Base-by-base conservation (phyloP, 352 stramenopile species). In the Globisporangium cederbergense region DNA sequence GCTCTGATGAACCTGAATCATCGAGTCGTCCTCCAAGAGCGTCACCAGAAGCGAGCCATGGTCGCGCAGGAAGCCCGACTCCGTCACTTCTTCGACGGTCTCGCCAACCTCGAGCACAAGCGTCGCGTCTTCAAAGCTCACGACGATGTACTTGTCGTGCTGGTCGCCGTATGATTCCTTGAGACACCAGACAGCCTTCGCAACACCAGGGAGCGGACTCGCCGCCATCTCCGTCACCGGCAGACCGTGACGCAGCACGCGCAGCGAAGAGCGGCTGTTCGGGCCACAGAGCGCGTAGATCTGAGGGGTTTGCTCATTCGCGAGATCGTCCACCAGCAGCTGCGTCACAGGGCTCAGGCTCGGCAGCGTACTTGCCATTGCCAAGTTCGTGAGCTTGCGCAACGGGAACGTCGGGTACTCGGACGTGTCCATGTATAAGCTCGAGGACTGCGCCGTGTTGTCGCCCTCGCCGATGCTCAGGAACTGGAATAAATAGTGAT, bases 91-190 rank as follows among this genome's bases (percentile, higher is more conserved):
- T 76, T 99, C 97, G 0, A 99, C 97, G 2, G 89, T 98, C 40
- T 99, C 97, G 16, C 97, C 97, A 46, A 99, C 95, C 60, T 92
- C 88, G 9, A 99, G 79, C 14, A 99, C 97, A 30, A 99, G 86
- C 18, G 97, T 99, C 45, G 97, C 97, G 70, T 99, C 98, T 66
- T 97, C 95, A 79, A 99, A 99, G 53, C 92, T 99, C n/a, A 99
- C 97, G 14, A 99, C 95, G 71, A 99, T 99, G 71, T 98, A 99
- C 69, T 93, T 92, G 68, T 93, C 85, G 42, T 82, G 77, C 10
- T 71, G 65, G 61, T 92, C 82, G 16, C 74, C 65, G 53, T 90
- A 90, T 8, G 83, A 93, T 52, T 97, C 90, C 50, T 96, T 93
- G 50, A 99, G 75, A 20, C 96, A 98, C 82, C 96, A 99, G 10